Evolutionary conservation across 1,139 yeast genomes (phyloP), one percentile per base, ranked within the genome.

Genomic region (Saccharomyces hybrid): DNA sequence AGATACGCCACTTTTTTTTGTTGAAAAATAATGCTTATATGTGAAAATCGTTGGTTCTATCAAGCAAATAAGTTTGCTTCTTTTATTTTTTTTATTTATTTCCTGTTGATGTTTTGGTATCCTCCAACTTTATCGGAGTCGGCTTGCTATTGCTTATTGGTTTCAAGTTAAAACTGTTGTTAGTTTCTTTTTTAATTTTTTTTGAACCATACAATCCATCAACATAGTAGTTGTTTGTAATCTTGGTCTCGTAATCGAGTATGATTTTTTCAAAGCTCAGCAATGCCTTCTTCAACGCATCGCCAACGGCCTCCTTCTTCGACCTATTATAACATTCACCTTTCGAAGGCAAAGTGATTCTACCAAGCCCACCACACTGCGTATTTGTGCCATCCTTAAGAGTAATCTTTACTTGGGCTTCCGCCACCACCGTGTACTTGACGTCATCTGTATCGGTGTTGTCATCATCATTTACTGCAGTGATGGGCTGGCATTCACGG

Each of bases 351-450:
- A 62, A 51, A 2, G 61, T 60, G 25, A 61, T 61, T 46, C 61
- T 59, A 8, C 68, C 67, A 8, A 64, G 57, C 20, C 71, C 71
- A n/a, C 59, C 61, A 8, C 63, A 51, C 46, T 56, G 57, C 2
- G 67, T 62, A 51, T 66, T 62, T 1, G 71, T 67, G 1, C 70
- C 71, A 54, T 68, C 71, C 51, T 65, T 63, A 48, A 68, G 52
- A 2, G 62, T 60, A 1, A 68, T 53, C 47, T 60, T 61, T 9
- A 67, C 66, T 25, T 58, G 56, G 1, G 71, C 68, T 50, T 67
- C 70, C 0, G 70, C 65, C 8, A 61, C 54, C 3, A 67, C 66
- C 6, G 59, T 60, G 52, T 57, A 60, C 26, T 57, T 57, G 6
- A 51, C 52, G 38, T 54, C 47, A 14, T 48, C 48, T n/a, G 53